A percentile compares a stretch with the other conserved stretches of the same genome.
phyloP scores from a whole-genome alignment of 768 basidiomycete species.

The Termitomyces heimii region DNA sequence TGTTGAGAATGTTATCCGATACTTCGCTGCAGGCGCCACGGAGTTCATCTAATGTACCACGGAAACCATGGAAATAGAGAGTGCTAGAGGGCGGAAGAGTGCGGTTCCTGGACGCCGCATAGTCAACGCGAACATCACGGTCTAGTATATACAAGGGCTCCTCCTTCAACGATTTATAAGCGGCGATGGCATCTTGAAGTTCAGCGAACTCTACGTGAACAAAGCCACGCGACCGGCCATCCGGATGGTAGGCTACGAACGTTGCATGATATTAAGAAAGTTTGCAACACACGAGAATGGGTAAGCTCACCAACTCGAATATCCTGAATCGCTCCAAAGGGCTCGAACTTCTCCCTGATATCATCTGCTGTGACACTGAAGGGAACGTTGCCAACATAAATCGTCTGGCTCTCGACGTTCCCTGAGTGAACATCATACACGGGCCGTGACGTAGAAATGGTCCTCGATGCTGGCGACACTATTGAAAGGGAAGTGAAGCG shows the following conservation, averaged over 20 bases:
- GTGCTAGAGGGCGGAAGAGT: constrained; percentile 19
- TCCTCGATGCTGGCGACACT: constrained; percentile 4
- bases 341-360: constrained; percentile 32
- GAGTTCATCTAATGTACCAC: constrained; percentile 18
- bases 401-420: constrained; percentile 16
- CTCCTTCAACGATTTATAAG: constrained; percentile 26
- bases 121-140: constrained; percentile 38
- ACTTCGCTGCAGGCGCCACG: constrained; percentile 19
- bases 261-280: not conserved
- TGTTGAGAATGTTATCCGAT: constrained; percentile 20
- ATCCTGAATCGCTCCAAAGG: constrained; percentile 34
- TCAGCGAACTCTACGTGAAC: constrained; percentile 39
- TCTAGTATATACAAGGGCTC: constrained; percentile 46
- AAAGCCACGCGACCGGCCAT: constrained; percentile 37
- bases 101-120: constrained; percentile 16
- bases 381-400: constrained; percentile 52
- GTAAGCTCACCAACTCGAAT: constrained; percentile 34
- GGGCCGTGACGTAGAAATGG: constrained; percentile 16
- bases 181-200: constrained; percentile 29
- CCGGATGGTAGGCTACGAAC: constrained; percentile 12
- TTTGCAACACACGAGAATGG: not conserved
- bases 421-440: not conserved
- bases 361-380: constrained; percentile 36
- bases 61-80: constrained; percentile 26
- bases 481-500: not conserved